Evolutionary conservation across 1,284 basidiomycete genomes (phyloP).

Genomic region (Vanrija pseudolonga): DNA sequence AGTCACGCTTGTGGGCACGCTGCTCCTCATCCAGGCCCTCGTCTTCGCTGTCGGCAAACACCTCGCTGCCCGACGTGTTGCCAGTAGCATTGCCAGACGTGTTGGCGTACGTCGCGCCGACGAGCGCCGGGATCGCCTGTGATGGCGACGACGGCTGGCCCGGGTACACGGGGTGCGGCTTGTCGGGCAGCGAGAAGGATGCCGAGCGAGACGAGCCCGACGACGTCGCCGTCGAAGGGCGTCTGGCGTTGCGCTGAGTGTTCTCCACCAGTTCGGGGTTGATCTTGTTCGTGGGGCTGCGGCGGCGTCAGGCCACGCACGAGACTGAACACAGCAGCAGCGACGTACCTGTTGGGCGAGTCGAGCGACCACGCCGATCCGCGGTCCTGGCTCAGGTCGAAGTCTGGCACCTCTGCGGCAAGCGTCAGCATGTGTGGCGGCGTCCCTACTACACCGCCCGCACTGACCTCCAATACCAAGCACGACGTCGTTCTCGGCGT

Average conservation of each 20-base stretch:
- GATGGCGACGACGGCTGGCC: slow-evolving; percentile 28
- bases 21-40: slow-evolving; percentile 89
- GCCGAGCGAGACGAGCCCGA: slow-evolving; percentile 71
- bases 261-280: slow-evolving; percentile 6
- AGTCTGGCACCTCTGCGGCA: slow-evolving; percentile 56
- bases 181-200: slow-evolving; percentile 60
- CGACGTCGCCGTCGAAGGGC: slow-evolving; percentile 61
- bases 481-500: slow-evolving; percentile 74
- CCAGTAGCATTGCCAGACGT: slow-evolving; percentile 35
- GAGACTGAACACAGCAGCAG: too few species aligned
- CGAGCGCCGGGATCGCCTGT: slow-evolving; percentile 54
- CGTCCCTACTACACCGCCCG: neutral
- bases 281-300: slow-evolving; percentile 2
- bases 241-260: slow-evolving; percentile 22
- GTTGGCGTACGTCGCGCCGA: slow-evolving; percentile 44
- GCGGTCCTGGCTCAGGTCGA: slow-evolving; percentile 31
- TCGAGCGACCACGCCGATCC: neutral
- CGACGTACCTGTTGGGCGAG: too few species aligned
- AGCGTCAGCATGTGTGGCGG: neutral
- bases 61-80: slow-evolving; percentile 23
- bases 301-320: neutral
- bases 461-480: slow-evolving; percentile 61
- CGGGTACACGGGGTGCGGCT: slow-evolving; percentile 35
- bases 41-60: slow-evolving; percentile 59
- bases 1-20: slow-evolving; percentile 72